Conservation (phyloP, 2,329 filamentous ascomycete species). For the Phialocephala sp. region DNA sequence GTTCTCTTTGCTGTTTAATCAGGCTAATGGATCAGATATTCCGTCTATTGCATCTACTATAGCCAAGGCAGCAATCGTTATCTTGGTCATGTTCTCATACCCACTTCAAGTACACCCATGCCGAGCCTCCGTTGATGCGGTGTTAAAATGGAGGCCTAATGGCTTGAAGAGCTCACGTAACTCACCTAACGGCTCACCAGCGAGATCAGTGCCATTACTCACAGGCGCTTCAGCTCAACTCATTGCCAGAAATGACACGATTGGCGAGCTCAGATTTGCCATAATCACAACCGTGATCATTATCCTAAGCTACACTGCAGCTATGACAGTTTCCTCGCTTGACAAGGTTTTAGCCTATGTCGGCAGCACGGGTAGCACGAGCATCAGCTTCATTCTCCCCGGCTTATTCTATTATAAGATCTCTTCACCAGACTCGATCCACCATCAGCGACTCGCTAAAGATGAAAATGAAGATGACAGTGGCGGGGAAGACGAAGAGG, state of each 20-base stretch:
- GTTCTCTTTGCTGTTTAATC: neutral
- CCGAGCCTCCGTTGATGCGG: slow-evolving; percentile 90
- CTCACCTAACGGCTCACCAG: slow-evolving; percentile 44
- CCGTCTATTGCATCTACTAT: slow-evolving; percentile 85
- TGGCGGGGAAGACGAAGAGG: slow-evolving; percentile 57
- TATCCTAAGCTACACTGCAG: slow-evolving; percentile 81
- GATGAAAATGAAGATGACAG: slow-evolving; percentile 83
- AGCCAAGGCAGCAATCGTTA: slow-evolving; percentile 91
- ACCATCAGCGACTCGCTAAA: slow-evolving; percentile 87
- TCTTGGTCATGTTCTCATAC: slow-evolving; percentile 95
- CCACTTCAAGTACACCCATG: slow-evolving; percentile 96
- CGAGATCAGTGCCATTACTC: slow-evolving; percentile 48
- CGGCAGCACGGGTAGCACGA: slow-evolving; percentile 90
- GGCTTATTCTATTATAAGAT: slow-evolving; percentile 99
- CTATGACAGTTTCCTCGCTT: slow-evolving; percentile 87
- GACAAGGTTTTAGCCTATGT: slow-evolving; percentile 95
- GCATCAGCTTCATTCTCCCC: slow-evolving; percentile 95
- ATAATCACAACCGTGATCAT: slow-evolving; percentile 87
- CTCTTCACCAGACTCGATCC: slow-evolving; percentile 82
- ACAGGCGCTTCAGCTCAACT: slow-evolving; percentile 51
- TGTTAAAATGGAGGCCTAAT: slow-evolving; percentile 87
- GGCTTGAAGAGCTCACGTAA: slow-evolving; percentile 43
- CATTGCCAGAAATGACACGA: slow-evolving; percentile 60
- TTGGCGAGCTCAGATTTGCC: slow-evolving; percentile 89
- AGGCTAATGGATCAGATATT: slow-evolving; percentile 54